Percentiles rank a stretch among this genome's conserved stretches.
Evolutionary conservation across 805 yeast genomes (phyloP).

Genomic region (Saccharomycopsis guyanensis): DNA sequence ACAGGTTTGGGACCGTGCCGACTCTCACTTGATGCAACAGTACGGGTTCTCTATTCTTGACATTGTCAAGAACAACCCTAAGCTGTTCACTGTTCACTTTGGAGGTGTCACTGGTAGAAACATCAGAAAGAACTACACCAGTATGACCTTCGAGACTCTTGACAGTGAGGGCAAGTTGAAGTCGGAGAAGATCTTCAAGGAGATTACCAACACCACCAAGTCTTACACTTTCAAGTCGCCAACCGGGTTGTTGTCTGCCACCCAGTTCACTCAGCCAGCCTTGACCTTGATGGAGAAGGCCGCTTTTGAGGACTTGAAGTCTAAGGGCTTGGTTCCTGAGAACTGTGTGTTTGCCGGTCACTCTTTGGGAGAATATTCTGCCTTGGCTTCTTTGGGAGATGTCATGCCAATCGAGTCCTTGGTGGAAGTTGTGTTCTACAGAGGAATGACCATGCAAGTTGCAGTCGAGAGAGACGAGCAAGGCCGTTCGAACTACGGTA

Average conservation of each 20-base stretch:
- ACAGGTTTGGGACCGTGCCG: slow-evolving; percentile 97
- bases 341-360: slow-evolving; percentile 98
- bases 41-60: slow-evolving; percentile 96
- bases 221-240: slow-evolving; percentile 87
- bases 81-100: slow-evolving; percentile 89
- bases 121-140: slow-evolving; percentile 88
- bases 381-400: slow-evolving; percentile 92
- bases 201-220: slow-evolving; percentile 70
- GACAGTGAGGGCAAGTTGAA: slow-evolving; percentile 74
- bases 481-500: slow-evolving; percentile 98
- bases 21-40: slow-evolving; percentile 80
- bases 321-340: slow-evolving; percentile 90
- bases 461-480: slow-evolving; percentile 95
- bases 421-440: slow-evolving; percentile 96
- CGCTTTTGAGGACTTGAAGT: slow-evolving; percentile 92
- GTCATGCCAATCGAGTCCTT: slow-evolving; percentile 97
- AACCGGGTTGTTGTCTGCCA: slow-evolving; percentile 91
- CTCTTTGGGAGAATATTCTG: slow-evolving; percentile 98
- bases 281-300: slow-evolving; percentile 99
- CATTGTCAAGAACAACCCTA: slow-evolving; percentile 93
- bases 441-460: slow-evolving; percentile 99
- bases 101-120: slow-evolving; percentile 97
- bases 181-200: slow-evolving; percentile 94
- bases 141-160: slow-evolving; percentile 96
- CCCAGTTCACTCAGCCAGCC: slow-evolving; percentile 99